phyloP scores from a whole-genome alignment of 768 basidiomycete species.

The Wakefieldia striispora region DNA sequence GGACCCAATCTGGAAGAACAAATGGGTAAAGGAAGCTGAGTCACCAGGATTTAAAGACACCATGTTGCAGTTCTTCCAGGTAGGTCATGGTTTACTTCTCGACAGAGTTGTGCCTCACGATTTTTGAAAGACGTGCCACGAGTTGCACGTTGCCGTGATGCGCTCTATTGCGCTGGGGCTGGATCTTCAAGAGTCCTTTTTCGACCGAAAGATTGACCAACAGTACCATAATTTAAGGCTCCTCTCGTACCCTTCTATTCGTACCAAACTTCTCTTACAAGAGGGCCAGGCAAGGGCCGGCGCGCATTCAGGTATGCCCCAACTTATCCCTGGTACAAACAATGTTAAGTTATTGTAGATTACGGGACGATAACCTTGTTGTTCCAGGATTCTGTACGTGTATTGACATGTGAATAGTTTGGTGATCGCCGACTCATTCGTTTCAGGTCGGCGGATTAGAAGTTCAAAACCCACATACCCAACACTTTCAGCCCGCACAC shows the following conservation, averaged over 20 bases:
- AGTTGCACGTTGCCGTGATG: conserved; percentile 76
- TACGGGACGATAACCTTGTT: conserved; percentile 81
- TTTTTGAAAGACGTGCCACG: conserved; percentile 59
- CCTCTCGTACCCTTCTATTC: conserved; percentile 79
- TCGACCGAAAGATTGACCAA: conserved; percentile 71
- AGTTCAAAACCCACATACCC: conserved; percentile 78
- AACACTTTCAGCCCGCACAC: conserved; percentile 63
- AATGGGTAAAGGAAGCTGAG: conserved; percentile 68
- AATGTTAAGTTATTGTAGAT: conserved; percentile 39
- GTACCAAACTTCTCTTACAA: conserved; percentile 49
- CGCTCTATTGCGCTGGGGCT: conserved; percentile 83
- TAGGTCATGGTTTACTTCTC: conserved; percentile 21
- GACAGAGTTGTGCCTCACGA: conserved; percentile 1
- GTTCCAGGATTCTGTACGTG: conserved; percentile 69
- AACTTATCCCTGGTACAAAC: neutral
- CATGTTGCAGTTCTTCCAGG: conserved; percentile 77
- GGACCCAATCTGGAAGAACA: conserved; percentile 74
- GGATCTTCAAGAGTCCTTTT: conserved; percentile 68
- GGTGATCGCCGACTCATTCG: neutral
- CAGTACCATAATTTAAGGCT: conserved; percentile 81
- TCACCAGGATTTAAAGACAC: conserved; percentile 67
- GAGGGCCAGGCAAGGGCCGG: conserved; percentile 80
- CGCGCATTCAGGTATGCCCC: conserved; percentile 63
- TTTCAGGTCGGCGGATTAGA: conserved; percentile 74
- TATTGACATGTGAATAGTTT: neutral